phyloP scores from a whole-genome alignment of 345 rosid genomes.

The Gossypium turneri region DNA sequence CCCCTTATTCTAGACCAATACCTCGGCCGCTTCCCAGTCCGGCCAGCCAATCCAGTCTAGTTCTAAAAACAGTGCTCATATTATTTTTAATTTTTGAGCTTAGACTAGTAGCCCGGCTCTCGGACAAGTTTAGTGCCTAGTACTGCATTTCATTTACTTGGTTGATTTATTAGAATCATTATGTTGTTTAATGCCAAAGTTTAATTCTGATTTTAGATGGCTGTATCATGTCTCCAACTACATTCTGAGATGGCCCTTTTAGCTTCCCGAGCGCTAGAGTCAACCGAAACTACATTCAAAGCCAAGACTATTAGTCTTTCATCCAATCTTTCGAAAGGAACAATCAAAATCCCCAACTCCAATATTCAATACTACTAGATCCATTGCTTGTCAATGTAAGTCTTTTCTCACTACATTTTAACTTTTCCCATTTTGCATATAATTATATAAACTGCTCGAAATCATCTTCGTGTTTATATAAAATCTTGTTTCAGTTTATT shows the following conservation, averaged over 20 bases:
- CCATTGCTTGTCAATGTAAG: not conserved
- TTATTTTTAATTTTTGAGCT: too few relatives aligned
- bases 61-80: too few relatives aligned
- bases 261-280: conserved; percentile 81
- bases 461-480: too few relatives aligned
- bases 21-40: too few relatives aligned
- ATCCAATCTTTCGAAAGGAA: conserved; percentile 30
- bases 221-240: conserved; percentile 80
- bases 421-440: too few relatives aligned
- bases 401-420: too few relatives aligned
- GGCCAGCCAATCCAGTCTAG: too few relatives aligned
- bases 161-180: not conserved
- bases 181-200: not conserved
- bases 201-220: conserved; percentile 48
- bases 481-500: too few relatives aligned
- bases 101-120: too few relatives aligned
- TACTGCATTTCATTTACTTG: not conserved
- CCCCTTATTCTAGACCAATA: too few relatives aligned
- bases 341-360: conserved; percentile 47
- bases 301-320: conserved; percentile 35
- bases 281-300: conserved; percentile 33
- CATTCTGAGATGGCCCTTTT: conserved; percentile 91
- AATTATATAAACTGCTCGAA: too few relatives aligned
- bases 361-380: conserved; percentile 31
- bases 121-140: too few relatives aligned